Evolutionary conservation across 73 alveolate genomes (phyloP).

Genomic region (Loxodes magnus): DNA sequence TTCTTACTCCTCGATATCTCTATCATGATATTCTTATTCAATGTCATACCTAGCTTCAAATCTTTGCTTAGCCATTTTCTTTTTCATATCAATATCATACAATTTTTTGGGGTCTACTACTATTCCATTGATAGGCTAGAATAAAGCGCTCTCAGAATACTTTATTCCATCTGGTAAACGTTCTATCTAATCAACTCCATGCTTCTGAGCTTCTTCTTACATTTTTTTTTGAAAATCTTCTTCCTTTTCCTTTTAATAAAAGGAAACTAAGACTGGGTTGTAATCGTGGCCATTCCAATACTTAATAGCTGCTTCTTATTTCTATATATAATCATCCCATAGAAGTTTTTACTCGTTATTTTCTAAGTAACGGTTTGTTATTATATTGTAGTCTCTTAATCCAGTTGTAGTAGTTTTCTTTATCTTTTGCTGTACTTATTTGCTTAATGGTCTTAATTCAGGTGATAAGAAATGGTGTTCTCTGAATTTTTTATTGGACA

Average conservation of each 20-base stretch:
- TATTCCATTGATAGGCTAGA: conserved; percentile 62
- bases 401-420: conserved; percentile 42
- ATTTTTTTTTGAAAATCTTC: conserved; percentile 28
- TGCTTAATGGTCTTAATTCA: conserved; percentile 62
- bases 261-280: conserved; percentile 59
- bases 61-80: conserved; percentile 65
- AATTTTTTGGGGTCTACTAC: conserved; percentile 61
- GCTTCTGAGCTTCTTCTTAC: conserved; percentile 43
- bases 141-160: conserved; percentile 62
- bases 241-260: conserved; percentile 68
- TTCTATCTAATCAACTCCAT: conserved; percentile 64
- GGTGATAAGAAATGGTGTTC: conserved; percentile 80
- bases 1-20: conserved; percentile 37
- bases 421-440: conserved; percentile 8
- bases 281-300: conserved; percentile 78
- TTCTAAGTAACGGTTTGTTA: conserved; percentile 56
- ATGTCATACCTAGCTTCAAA: conserved; percentile 64
- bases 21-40: conserved; percentile 28
- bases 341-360: conserved; percentile 62
- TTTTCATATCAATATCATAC: conserved; percentile 58
- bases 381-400: conserved; percentile 73
- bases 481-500: conserved; percentile 47
- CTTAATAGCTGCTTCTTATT: conserved; percentile 69
- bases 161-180: conserved; percentile 68
- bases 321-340: conserved; percentile 58